Evolutionary conservation across 108 stramenopile species (phyloP).

Genomic region (Epipyxis sp.): DNA sequence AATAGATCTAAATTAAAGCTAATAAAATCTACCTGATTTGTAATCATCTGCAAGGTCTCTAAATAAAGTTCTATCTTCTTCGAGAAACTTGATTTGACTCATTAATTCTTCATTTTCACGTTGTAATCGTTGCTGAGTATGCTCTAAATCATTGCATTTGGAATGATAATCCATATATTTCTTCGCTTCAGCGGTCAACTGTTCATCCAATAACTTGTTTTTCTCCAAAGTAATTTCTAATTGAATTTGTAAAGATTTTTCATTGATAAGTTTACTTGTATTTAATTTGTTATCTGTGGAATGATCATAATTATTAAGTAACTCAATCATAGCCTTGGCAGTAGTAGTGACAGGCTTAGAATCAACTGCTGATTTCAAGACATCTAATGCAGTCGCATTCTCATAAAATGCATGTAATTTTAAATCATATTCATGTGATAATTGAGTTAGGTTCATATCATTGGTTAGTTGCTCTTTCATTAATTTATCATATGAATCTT

Average conservation of each 20-base stretch:
- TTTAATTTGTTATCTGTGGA: not conserved
- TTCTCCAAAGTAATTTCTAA: not conserved
- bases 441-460: constrained; percentile 5
- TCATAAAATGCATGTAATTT: not conserved
- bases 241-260: not conserved
- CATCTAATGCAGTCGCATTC: not conserved
- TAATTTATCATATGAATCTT: not conserved
- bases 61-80: constrained; percentile 23
- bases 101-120: not conserved
- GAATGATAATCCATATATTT: too few relatives aligned
- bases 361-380: not conserved
- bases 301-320: not conserved
- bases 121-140: not conserved
- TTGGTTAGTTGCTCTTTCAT: not conserved
- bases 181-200: not conserved
- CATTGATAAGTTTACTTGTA: too few relatives aligned
- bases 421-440: constrained; percentile 10
- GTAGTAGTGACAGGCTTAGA: not conserved
- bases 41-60: constrained; percentile 9
- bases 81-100: not conserved
- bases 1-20: too few relatives aligned
- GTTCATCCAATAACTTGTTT: not conserved
- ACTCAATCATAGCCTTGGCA: not conserved
- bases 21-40: too few relatives aligned
- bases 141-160: not conserved